Evolutionary conservation across 2,329 filamentous ascomycete species (phyloP).

Genomic region (Ascomycota sp.): DNA sequence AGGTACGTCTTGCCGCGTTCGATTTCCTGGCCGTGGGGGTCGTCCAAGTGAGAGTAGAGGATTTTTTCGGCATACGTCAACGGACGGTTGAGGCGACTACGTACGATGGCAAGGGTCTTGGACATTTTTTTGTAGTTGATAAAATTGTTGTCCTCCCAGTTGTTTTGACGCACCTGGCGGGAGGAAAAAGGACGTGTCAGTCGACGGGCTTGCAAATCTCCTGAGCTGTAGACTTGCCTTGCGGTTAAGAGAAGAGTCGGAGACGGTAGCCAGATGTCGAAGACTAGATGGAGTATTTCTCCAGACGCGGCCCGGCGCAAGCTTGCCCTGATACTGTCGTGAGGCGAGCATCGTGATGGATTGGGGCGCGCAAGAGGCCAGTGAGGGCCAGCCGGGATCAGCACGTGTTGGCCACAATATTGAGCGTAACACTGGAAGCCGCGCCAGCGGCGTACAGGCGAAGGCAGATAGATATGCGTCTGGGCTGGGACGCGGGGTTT

Average conservation of each 20-base stretch:
- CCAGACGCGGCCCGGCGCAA: constrained; percentile 36
- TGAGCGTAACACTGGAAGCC: too few relatives aligned
- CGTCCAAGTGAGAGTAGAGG: constrained; percentile 93
- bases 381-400: too few relatives aligned
- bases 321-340: constrained; percentile 43
- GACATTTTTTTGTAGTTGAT: constrained; percentile 99
- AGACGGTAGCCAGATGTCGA: constrained; percentile 62
- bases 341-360: constrained; percentile 42
- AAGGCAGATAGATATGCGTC: too few relatives aligned
- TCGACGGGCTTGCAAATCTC: not conserved
- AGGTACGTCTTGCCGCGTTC: constrained; percentile 90
- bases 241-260: constrained; percentile 67
- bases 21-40: constrained; percentile 88
- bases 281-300: constrained; percentile 31
- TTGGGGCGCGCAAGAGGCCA: constrained; percentile 1
- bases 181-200: not conserved
- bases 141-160: constrained; percentile 85
- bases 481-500: too few relatives aligned
- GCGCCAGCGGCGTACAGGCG: too few relatives aligned
- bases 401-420: too few relatives aligned
- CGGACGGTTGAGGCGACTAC: constrained; percentile 70
- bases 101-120: constrained; percentile 84
- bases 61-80: constrained; percentile 96
- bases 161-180: constrained; percentile 66
- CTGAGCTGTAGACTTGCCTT: constrained; percentile 37